Evolutionary conservation across 2,329 filamentous ascomycete genomes (phyloP).

Genomic region (Fusarium sterilihyphosum): DNA sequence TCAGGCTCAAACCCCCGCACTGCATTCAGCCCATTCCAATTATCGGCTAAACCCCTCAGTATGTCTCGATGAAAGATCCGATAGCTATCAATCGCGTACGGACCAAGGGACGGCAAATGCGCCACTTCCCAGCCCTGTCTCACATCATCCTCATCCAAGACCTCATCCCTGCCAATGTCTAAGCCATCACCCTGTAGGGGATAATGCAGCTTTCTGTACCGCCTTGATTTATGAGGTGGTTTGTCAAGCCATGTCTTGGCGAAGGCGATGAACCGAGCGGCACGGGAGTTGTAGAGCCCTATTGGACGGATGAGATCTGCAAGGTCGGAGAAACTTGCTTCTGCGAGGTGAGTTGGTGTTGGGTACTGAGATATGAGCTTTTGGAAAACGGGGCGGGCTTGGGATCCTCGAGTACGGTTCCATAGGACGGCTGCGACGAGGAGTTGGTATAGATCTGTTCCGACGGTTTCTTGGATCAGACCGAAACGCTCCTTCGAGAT

Average conservation of each 20-base stretch:
- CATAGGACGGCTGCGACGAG: conserved; percentile 29
- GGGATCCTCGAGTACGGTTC: conserved; percentile 21
- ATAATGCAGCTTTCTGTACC: conserved; percentile 29
- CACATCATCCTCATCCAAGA: conserved; percentile 3
- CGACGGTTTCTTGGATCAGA: conserved; percentile 25
- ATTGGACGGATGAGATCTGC: conserved; percentile 21
- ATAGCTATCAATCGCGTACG: conserved; percentile 30
- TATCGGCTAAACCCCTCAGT: background rate
- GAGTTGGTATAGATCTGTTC: conserved; percentile 6
- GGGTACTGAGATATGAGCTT: conserved; percentile 1
- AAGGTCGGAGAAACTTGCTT: background rate
- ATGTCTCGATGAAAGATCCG: conserved; percentile 30
- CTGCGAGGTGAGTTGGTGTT: background rate
- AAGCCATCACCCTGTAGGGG: conserved; percentile 1
- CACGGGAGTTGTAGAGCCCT: conserved; percentile 26
- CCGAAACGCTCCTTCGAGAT: conserved; percentile 2
- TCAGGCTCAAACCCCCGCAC: conserved; percentile 3
- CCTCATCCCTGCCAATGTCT: conserved; percentile 13
- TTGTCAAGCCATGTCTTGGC: conserved; percentile 15
- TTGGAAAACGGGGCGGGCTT: conserved; percentile 10
- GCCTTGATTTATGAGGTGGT: background rate
- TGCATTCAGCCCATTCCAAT: background rate
- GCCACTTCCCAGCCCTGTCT: conserved; percentile 31
- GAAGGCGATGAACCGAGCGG: conserved; percentile 20
- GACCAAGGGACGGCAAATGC: conserved; percentile 21